Percentiles rank a stretch among this genome's conserved stretches.
These are phyloP conservation scores for Coccomyxa sp. DNA, from an alignment of 139 green algal species.

Conservation along the genomic window DNA sequence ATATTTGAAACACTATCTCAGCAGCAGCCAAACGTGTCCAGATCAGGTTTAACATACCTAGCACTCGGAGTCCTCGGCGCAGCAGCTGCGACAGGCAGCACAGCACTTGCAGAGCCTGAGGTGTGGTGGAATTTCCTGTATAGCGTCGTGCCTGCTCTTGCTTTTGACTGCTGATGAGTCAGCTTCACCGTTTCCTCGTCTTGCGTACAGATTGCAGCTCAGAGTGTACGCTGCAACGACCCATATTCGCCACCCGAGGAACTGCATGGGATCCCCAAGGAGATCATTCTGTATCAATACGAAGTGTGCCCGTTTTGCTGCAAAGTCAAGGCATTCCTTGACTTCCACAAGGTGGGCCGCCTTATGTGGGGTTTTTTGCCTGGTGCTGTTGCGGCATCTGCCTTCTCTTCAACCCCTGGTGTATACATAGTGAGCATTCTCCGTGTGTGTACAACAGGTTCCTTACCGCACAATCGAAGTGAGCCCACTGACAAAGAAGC, in stretches of 20 bases:
- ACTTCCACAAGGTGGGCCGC: constrained; percentile 79
- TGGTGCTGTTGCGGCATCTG: background rate
- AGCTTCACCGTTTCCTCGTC: too few species aligned
- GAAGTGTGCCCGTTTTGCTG: constrained; percentile 98
- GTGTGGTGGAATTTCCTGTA: too few species aligned
- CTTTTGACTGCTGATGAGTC: too few species aligned
- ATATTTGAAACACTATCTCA: too few species aligned
- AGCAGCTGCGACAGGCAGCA: too few species aligned
- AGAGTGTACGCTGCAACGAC: background rate
- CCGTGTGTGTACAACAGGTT: constrained; percentile 45
- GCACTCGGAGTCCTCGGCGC: too few species aligned
- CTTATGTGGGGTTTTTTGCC: background rate
- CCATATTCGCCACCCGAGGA: background rate
- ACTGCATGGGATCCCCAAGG: constrained; percentile 22
- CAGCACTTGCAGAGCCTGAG: too few species aligned
- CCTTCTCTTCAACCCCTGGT: background rate
- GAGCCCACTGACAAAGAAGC: constrained; percentile 90
- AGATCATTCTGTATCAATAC: constrained; percentile 88
- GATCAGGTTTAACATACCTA: too few species aligned
- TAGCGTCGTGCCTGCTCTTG: too few species aligned
- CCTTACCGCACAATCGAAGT: constrained; percentile 94
- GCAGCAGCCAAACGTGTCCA: too few species aligned
- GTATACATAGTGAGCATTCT: background rate
- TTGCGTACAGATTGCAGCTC: too few species aligned
- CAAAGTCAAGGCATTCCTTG: constrained; percentile 95